phyloP scores from a whole-genome alignment of 306 rosid species.

The Arachis hypogaea region DNA sequence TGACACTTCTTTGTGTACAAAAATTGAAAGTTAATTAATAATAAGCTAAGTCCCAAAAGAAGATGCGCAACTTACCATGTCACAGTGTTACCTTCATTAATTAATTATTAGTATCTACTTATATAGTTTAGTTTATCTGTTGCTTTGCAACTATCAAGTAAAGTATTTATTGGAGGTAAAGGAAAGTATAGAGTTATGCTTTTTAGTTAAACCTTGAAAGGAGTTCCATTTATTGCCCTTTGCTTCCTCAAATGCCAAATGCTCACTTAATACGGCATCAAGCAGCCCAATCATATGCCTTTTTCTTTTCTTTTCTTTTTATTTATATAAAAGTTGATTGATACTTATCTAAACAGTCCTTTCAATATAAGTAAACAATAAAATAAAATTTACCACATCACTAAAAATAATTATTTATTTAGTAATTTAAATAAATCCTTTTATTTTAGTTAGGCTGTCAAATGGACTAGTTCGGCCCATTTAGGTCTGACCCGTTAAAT shows the following conservation, averaged over 20 bases:
- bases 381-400: too few relatives aligned
- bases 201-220: not conserved
- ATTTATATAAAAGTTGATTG: too few relatives aligned
- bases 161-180: slow-evolving; percentile 24
- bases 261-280: not conserved
- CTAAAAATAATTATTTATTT: too few relatives aligned
- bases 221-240: not conserved
- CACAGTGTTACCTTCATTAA: not conserved
- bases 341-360: too few relatives aligned
- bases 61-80: not conserved
- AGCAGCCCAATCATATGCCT: not conserved
- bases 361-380: too few relatives aligned
- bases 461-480: too few relatives aligned
- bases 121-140: not conserved
- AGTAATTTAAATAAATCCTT: too few relatives aligned
- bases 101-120: not conserved
- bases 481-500: too few relatives aligned
- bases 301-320: too few relatives aligned
- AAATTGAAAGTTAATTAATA: not conserved
- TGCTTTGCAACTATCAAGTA: slow-evolving; percentile 5
- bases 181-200: slow-evolving; percentile 9
- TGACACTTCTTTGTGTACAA: not conserved
- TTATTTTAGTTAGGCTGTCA: too few relatives aligned
- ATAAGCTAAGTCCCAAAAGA: not conserved
- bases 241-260: not conserved